These are phyloP conservation scores for Cunninghamia lanceolata DNA, from an alignment of 75 land plant species.

Conservation along the genomic window DNA sequence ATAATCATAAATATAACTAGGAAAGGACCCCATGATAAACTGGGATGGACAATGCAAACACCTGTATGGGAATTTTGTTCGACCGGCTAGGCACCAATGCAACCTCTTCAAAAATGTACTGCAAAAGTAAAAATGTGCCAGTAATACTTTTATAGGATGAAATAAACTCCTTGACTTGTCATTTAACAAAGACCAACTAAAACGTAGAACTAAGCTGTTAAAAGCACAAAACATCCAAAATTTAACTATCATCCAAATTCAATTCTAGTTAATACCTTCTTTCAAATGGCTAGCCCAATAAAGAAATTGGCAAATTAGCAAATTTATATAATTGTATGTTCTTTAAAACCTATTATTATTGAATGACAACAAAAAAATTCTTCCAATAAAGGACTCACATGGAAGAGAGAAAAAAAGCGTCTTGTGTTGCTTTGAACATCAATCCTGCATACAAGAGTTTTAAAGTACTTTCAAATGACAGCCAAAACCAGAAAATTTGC, in stretches of 20 bases:
- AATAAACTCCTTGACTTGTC: neutral
- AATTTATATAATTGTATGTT: neutral
- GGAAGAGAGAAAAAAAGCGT: constrained; percentile 74
- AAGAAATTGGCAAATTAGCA: neutral
- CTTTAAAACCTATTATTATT: neutral
- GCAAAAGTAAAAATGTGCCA: constrained; percentile 20
- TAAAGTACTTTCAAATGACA: neutral
- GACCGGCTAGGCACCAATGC: constrained; percentile 44
- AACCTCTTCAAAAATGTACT: constrained; percentile 94
- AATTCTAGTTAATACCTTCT: neutral
- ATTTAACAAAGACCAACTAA: neutral
- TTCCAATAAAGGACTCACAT: constrained; percentile 37
- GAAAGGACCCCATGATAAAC: constrained; percentile 5
- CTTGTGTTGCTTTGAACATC: constrained; percentile 82
- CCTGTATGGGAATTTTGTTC: constrained; percentile 69
- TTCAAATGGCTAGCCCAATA: neutral
- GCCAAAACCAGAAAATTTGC: neutral
- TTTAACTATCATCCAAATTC: neutral
- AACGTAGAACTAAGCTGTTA: neutral
- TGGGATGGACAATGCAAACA: neutral
- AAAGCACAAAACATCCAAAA: neutral
- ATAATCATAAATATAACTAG: neutral
- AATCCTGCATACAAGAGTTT: constrained; percentile 57
- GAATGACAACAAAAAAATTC: neutral
- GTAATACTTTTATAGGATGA: neutral